A percentile compares a stretch with the other conserved stretches of the same genome.
Evolutionary conservation across 352 stramenopile species (phyloP).

Genomic region (Pythium myriotylum): DNA sequence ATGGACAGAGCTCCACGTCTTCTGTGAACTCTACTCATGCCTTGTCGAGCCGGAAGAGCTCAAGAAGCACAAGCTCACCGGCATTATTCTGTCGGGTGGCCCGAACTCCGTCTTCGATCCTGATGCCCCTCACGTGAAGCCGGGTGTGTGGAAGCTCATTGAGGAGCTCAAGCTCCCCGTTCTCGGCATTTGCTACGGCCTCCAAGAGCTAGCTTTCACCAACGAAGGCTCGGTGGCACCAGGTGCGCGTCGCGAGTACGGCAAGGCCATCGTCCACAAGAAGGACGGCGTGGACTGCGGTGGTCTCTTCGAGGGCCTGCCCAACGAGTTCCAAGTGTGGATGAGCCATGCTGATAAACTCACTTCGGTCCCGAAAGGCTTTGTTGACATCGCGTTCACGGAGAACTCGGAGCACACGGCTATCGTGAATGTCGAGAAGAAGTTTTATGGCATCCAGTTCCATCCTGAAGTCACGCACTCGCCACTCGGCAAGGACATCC

Average conservation of each 20-base stretch:
- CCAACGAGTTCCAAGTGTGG: slow-evolving; percentile 97
- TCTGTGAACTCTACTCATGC: slow-evolving; percentile 99
- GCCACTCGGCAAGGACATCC: slow-evolving; percentile 92
- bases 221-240: slow-evolving; percentile 95
- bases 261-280: slow-evolving; percentile 93
- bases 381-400: slow-evolving; percentile 87
- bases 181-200: slow-evolving; percentile 98
- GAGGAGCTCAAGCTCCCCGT: slow-evolving; percentile 95
- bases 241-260: slow-evolving; percentile 96
- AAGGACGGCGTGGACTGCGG: slow-evolving; percentile 56
- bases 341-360: slow-evolving; percentile 99
- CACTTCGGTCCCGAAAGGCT: slow-evolving; percentile 91
- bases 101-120: slow-evolving; percentile 97
- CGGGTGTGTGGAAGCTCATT: slow-evolving; percentile 96
- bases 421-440: slow-evolving; percentile 94
- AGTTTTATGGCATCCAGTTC: slow-evolving; percentile 98
- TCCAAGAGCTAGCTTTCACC: slow-evolving; percentile 95
- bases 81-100: slow-evolving; percentile 98
- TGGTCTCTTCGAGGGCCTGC: slow-evolving; percentile 89
- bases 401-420: slow-evolving; percentile 92
- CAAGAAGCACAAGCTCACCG: slow-evolving; percentile 92
- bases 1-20: slow-evolving; percentile 94
- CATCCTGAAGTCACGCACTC: slow-evolving; percentile 98
- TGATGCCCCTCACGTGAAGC: slow-evolving; percentile 92
- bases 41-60: slow-evolving; percentile 93